Evolutionary conservation across 2,329 filamentous ascomycete genomes (phyloP), one percentile per base, ranked within the genome.

Genomic region (Torrubiellomyces zombiae): DNA sequence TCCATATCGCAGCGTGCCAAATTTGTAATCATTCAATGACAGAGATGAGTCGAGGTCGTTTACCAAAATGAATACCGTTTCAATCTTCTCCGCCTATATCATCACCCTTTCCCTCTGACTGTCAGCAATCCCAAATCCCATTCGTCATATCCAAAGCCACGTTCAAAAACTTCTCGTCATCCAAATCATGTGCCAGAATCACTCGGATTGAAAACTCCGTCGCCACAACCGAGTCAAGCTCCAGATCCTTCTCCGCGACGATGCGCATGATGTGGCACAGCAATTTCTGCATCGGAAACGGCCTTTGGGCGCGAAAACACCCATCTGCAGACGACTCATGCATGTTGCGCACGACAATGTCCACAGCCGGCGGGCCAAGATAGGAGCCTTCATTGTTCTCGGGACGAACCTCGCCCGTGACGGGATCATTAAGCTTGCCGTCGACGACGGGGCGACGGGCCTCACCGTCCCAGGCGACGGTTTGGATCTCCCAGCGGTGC

Each of bases 181-280:
- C 27, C 20, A 31, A 18, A 15, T 22, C 25, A 25, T 29, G 12
- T 9, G 6, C 14, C 8, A 32, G 21, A 7, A 29, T 24, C 13
- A 34, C 13, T 4, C 29, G 27, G 21, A 34, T 36, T 5, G 32
- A 11, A 24, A 29, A 34, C 5, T 26, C 6, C 9, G 32, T 36
- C 12, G 28, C 33, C 12, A 18, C 27, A 9, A 36, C 13, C 10
- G 32, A 34, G 20, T 34, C 29, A 11, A 36, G 4, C 15, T 24
- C 24, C 12, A 32, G 7, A 10, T 29, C 28, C 13, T 21, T 18
- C 12, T 32, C 26, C 2, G 24, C 14, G 6, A 36, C 26, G 7
- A 34, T 26, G 7, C 24, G 14, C 33, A 36, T 36, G 10, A 34
- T 30, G 4, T 34, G 29, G 14, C 16, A 24, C 4, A 32, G 11